Conservation (phyloP, 257 asterid genomes). For the Striga asiatica region DNA sequence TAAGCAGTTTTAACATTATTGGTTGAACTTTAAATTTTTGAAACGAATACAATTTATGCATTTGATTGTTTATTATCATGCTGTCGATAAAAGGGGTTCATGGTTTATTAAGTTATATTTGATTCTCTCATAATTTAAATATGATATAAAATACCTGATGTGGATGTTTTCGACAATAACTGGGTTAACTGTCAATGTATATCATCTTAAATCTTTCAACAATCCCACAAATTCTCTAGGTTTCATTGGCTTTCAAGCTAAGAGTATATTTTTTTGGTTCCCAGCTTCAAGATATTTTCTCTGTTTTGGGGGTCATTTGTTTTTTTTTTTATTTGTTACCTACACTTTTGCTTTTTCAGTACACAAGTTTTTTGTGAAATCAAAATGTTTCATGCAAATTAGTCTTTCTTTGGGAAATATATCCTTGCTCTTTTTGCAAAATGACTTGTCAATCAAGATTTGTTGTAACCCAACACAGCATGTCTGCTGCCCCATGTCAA, state of each 20-base stretch:
- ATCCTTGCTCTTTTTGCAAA: neutral
- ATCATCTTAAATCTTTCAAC: too few relatives aligned
- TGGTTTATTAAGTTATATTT: neutral
- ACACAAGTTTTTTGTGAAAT: neutral
- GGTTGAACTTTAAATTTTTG: neutral
- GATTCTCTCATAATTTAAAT: too few relatives aligned
- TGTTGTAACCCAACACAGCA: neutral
- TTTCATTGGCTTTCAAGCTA: too few relatives aligned
- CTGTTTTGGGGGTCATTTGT: neutral
- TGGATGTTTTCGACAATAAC: too few relatives aligned
- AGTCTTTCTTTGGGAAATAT: neutral
- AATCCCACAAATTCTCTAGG: too few relatives aligned
- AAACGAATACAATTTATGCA: neutral
- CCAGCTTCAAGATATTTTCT: too few relatives aligned
- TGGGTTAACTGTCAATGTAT: too few relatives aligned
- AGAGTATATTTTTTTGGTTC: too few relatives aligned
- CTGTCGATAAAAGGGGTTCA: neutral
- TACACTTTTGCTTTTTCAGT: neutral
- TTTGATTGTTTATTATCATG: neutral
- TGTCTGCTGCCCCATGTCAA: neutral
- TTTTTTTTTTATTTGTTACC: neutral
- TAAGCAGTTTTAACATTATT: constrained; percentile 29
- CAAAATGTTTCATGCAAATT: neutral
- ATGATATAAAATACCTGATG: too few relatives aligned
- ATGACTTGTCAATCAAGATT: neutral